Evolutionary conservation across 129 eudicot genomes (phyloP).

Genomic region (Pulicaria dysenterica): DNA sequence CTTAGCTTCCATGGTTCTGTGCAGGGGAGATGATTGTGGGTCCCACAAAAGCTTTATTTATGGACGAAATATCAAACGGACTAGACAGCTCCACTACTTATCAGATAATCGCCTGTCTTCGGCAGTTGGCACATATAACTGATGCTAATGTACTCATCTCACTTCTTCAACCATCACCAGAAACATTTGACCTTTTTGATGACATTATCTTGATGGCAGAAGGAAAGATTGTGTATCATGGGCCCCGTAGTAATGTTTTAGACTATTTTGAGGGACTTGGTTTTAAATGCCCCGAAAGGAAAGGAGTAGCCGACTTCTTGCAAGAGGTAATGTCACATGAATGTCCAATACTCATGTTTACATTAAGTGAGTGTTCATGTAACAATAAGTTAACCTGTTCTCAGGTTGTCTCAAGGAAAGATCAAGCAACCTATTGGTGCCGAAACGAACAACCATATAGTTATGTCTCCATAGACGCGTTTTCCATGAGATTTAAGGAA

Average conservation of each 20-base stretch:
- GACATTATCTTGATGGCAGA: slow-evolving; percentile 83
- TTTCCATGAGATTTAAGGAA: slow-evolving; percentile 46
- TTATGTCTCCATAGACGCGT: slow-evolving; percentile 40
- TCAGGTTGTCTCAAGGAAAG: slow-evolving; percentile 53
- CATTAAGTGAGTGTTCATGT: slow-evolving; percentile 4
- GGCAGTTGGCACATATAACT: slow-evolving; percentile 71
- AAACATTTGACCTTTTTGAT: slow-evolving; percentile 81
- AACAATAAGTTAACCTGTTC: slow-evolving; percentile 5
- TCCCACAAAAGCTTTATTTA: slow-evolving; percentile 72
- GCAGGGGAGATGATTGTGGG: slow-evolving; percentile 94
- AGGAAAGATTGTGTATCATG: slow-evolving; percentile 83
- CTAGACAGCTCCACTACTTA: slow-evolving; percentile 90
- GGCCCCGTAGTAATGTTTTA: slow-evolving; percentile 53
- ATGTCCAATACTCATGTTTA: no score
- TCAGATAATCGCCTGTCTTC: slow-evolving; percentile 77
- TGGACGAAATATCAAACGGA: slow-evolving; percentile 95
- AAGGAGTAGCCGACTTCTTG: slow-evolving; percentile 93
- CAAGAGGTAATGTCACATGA: slow-evolving; percentile 67
- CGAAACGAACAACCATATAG: slow-evolving; percentile 33
- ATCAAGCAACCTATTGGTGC: slow-evolving; percentile 58
- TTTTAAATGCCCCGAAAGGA: slow-evolving; percentile 78
- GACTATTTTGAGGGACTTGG: slow-evolving; percentile 72
- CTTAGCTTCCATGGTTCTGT: slow-evolving; percentile 6
- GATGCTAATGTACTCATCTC: slow-evolving; percentile 74
- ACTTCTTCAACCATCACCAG: slow-evolving; percentile 97